Percentiles rank a stretch among this genome's conserved stretches.
Evolutionary conservation across 2,329 filamentous ascomycete species (phyloP).

Genomic region (Penicillium sp.): DNA sequence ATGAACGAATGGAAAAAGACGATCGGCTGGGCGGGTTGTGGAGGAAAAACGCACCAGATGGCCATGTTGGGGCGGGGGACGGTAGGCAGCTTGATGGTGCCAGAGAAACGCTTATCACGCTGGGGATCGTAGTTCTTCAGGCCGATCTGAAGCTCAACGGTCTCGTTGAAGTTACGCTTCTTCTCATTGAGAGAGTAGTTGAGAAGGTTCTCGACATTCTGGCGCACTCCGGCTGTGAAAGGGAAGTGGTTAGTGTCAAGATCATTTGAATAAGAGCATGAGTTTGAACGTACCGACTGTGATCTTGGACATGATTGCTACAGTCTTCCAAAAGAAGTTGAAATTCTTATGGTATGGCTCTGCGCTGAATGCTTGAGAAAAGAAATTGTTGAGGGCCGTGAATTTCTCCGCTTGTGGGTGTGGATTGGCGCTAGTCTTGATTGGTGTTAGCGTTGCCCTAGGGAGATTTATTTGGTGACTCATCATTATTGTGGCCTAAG

Average conservation of each 20-base stretch:
- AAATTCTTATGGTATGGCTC: slow-evolving; percentile 72
- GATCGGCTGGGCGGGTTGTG: not conserved
- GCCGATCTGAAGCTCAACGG: slow-evolving; percentile 79
- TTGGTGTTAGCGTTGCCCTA: slow-evolving; percentile 32
- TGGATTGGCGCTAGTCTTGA: slow-evolving; percentile 25
- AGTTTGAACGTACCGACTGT: slow-evolving; percentile 52
- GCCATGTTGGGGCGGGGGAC: slow-evolving; percentile 88
- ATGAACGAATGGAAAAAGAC: not conserved
- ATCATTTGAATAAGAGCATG: not conserved
- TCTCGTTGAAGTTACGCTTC: slow-evolving; percentile 98
- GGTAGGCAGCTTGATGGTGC: slow-evolving; percentile 92
- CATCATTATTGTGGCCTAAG: not conserved
- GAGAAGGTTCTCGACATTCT: slow-evolving; percentile 89
- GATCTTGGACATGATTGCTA: slow-evolving; percentile 59
- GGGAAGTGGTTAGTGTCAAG: slow-evolving; percentile 14
- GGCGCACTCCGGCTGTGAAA: slow-evolving; percentile 78
- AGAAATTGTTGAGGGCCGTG: slow-evolving; percentile 26
- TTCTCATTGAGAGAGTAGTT: slow-evolving; percentile 94
- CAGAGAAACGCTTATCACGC: slow-evolving; percentile 99
- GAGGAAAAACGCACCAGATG: slow-evolving; percentile 63
- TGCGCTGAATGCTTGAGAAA: slow-evolving; percentile 43
- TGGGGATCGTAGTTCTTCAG: slow-evolving; percentile 99
- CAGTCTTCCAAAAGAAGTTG: slow-evolving; percentile 81
- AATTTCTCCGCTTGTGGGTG: slow-evolving; percentile 44
- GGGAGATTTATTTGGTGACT: slow-evolving; percentile 14